Evolutionary conservation across 192 early-diverging fungal species (phyloP).

Genomic region (Obelidium mucronatum): DNA sequence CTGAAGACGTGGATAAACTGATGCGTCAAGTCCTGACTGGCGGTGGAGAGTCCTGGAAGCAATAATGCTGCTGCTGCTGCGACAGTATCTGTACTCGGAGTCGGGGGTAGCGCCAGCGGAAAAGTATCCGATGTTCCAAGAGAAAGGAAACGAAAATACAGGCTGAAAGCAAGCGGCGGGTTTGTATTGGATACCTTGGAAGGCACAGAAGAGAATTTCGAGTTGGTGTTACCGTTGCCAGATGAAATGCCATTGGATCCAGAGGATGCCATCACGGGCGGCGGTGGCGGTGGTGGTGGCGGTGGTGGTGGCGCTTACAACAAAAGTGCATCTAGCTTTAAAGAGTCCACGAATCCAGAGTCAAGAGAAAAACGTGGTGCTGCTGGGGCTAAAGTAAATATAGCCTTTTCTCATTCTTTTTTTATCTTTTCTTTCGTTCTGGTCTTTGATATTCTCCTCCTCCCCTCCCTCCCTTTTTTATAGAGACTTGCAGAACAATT

Average conservation of each 20-base stretch:
- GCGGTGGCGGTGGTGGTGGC: not conserved
- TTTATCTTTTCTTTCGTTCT: not conserved
- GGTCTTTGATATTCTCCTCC: not conserved
- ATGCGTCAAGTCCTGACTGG: constrained; percentile 44
- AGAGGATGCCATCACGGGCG: not conserved
- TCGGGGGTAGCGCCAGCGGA: not conserved
- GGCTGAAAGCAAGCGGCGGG: constrained; percentile 22
- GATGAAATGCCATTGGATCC: constrained; percentile 11
- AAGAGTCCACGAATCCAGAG: no score
- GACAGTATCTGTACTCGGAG: not conserved
- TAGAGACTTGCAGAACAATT: not conserved
- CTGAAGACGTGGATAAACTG: constrained; percentile 25
- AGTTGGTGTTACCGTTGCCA: constrained; percentile 26
- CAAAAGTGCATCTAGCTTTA: not conserved
- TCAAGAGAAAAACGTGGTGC: not conserved
- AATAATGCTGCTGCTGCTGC: no score
- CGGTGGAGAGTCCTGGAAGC: constrained; percentile 1
- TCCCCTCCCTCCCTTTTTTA: not conserved
- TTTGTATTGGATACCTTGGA: not conserved
- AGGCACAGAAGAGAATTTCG: constrained; percentile 19
- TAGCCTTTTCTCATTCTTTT: not conserved
- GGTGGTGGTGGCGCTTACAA: not conserved
- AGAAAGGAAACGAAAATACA: constrained; percentile 6
- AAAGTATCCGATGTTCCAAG: not conserved
- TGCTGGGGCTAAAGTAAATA: constrained; percentile 6